A percentile compares a stretch with the other conserved stretches of the same genome.
phyloP scores from a whole-genome alignment of 768 basidiomycete species.

The Kwoniella pini region DNA sequence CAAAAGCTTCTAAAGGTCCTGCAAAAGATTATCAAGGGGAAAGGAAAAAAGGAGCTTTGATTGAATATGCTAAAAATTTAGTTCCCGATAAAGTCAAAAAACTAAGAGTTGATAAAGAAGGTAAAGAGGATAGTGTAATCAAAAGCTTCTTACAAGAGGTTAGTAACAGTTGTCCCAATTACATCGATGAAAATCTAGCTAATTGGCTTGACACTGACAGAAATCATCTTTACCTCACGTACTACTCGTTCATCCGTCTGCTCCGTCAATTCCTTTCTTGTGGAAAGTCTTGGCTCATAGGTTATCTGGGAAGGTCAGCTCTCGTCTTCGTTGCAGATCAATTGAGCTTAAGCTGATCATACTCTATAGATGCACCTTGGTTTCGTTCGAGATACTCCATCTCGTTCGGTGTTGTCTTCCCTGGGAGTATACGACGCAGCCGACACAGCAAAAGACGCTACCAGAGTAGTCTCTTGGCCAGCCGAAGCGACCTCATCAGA shows the following conservation, averaged over 20 bases:
- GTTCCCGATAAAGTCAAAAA: slow-evolving; percentile 70
- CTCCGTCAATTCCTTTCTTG: slow-evolving; percentile 53
- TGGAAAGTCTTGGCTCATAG: slow-evolving; percentile 55
- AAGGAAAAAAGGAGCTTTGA: slow-evolving; percentile 70
- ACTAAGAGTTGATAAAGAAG: slow-evolving; percentile 55
- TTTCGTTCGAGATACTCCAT: slow-evolving; percentile 61
- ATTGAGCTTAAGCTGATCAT: neutral
- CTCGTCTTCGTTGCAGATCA: slow-evolving; percentile 27
- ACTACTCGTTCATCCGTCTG: slow-evolving; percentile 53
- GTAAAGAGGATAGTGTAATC: slow-evolving; percentile 61
- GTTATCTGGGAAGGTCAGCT: slow-evolving; percentile 36
- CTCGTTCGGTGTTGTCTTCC: slow-evolving; percentile 56
- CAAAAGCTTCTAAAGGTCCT: slow-evolving; percentile 67
- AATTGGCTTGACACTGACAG: slow-evolving; percentile 20
- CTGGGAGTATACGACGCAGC: slow-evolving; percentile 64
- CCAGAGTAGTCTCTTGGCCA: slow-evolving; percentile 69
- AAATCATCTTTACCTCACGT: slow-evolving; percentile 50
- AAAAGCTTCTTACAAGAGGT: slow-evolving; percentile 70
- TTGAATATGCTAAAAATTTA: slow-evolving; percentile 71
- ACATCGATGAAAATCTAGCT: neutral
- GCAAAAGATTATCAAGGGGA: slow-evolving; percentile 71
- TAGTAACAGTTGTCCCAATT: slow-evolving; percentile 25
- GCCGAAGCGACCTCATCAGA: slow-evolving; percentile 57
- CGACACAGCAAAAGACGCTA: slow-evolving; percentile 47
- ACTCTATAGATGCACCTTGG: slow-evolving; percentile 69